Conservation (phyloP, 2,329 filamentous ascomycete species). For the Trichoderma endophyticum region DNA sequence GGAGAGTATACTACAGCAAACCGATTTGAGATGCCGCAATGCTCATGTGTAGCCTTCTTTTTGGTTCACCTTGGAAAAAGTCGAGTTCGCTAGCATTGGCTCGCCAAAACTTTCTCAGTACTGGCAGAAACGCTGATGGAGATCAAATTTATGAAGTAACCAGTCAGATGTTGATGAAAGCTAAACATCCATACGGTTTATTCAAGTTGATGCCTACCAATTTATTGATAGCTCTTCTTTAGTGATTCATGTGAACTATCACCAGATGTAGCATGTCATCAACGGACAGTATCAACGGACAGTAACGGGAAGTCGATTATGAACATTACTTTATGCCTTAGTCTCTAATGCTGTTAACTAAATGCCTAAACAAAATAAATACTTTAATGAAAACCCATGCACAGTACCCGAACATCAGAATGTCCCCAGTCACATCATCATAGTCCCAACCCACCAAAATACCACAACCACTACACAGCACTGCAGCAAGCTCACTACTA, state of each 20-base stretch:
- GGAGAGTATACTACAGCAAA: neutral
- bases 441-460: constrained; percentile 6
- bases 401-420: neutral
- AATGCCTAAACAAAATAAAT: neutral
- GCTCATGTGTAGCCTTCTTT: neutral
- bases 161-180: too few species aligned
- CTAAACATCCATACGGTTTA: too few species aligned
- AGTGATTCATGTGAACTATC: too few species aligned
- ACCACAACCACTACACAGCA: neutral
- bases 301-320: neutral
- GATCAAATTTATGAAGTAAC: too few species aligned
- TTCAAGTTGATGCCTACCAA: too few species aligned
- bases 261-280: too few species aligned
- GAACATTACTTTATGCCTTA: neutral
- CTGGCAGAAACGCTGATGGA: too few species aligned
- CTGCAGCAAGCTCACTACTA: constrained; percentile 6
- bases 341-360: neutral
- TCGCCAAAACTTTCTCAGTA: too few species aligned
- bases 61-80: neutral
- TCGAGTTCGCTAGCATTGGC: too few species aligned
- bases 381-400: neutral
- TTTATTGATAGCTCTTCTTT: too few species aligned
- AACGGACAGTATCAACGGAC: too few species aligned
- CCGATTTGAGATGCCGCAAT: neutral
- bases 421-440: neutral